These are phyloP conservation scores for Neurospora sp. DNA, from an alignment of 495 filamentous ascomycete genomes.

Conservation along the genomic window DNA sequence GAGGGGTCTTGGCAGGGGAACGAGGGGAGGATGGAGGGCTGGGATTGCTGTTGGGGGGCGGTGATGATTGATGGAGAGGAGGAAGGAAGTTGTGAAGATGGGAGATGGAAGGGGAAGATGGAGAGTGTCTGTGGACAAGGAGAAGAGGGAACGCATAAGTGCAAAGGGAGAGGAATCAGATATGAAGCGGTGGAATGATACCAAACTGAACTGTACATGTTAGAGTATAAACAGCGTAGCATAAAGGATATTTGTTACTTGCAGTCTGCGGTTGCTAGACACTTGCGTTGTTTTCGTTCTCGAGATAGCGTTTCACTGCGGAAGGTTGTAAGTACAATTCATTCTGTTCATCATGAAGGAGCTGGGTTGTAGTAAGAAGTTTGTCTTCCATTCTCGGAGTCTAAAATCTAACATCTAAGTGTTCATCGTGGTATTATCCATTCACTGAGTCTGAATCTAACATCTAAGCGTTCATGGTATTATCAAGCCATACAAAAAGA, in stretches of 20 bases:
- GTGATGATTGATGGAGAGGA: not conserved
- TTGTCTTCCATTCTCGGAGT: not conserved
- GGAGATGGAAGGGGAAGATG: not conserved
- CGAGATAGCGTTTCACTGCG: too few relatives aligned
- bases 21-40: slow-evolving; percentile 22
- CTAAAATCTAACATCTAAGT: not conserved
- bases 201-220: not conserved
- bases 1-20: not conserved
- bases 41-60: not conserved
- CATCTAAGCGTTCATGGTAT: not conserved
- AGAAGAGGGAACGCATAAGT: not conserved
- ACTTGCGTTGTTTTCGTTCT: not conserved
- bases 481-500: not conserved
- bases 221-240: not conserved
- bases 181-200: not conserved
- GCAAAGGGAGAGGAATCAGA: not conserved
- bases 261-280: not conserved
- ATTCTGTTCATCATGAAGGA: not conserved
- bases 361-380: not conserved
- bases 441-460: not conserved
- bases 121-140: not conserved
- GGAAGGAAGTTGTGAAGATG: not conserved
- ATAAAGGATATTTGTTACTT: not conserved
- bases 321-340: not conserved
- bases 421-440: not conserved